Evolutionary conservation across 2,329 filamentous ascomycete genomes (phyloP), one percentile per base, ranked within the genome.

Genomic region (Pyrenophora teres): DNA sequence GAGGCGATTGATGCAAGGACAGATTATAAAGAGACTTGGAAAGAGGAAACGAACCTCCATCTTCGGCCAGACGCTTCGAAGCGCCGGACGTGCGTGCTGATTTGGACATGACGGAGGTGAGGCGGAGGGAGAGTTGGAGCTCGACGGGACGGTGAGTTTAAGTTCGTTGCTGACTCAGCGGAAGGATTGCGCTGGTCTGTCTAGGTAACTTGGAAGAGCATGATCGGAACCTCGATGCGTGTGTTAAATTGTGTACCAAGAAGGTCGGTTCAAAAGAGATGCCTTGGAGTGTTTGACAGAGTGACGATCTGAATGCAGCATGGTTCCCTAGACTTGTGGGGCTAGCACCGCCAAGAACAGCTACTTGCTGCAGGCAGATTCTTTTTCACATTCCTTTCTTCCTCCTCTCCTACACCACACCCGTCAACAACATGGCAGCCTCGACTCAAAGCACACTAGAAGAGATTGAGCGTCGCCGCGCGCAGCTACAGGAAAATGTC

Each of bases 401-500:
- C 25, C 44, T 41, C 37, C 52, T 54, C 53, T 27, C 33, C 25
- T 36, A 44, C 52, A 32, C 39, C 35, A 36, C 33, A 41, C 27
- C 43, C 38, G 43, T 35, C 46, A 32, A 38, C 40, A 46, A 31
- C 27, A 70, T 72, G 69, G 62, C 67, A 9, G 62, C 57, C 13
- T 51, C 64, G 6, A 55, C 59, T 18, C 59, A 75, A 45, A 80
- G 83, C 60, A 81, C 80, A 46, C 80, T 92, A 43, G 77, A 83
- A 38, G 83, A 87, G 65, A 81, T 96, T 36, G 91, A 96, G 72
- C 83, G 83, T 55, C 89, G 93, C 67, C 84, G 90, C 13, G 78
- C 83, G 60, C 81, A 86, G 54, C 85, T 97, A 6, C 90, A 96
- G 72, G 82, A 85, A 32, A 91, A 87, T 59, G 82, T 96, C 40